Base-by-base conservation (phyloP, 2,329 filamentous ascomycete genomes). In the Didymella pomorum region DNA sequence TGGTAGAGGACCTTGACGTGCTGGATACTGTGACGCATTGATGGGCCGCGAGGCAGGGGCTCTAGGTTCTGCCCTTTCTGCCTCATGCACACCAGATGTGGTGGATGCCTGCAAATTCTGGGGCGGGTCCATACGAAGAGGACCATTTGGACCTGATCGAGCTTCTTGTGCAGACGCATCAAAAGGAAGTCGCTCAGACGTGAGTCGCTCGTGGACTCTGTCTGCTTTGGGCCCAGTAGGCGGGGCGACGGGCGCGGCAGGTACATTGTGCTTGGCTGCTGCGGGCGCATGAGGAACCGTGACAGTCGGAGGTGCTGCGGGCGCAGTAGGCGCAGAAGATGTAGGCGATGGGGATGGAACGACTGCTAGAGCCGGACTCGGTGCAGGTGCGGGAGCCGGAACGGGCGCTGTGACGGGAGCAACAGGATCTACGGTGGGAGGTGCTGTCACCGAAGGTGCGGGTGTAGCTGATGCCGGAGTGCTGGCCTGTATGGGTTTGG, bases 211-310 rank as follows among this genome's bases (percentile, higher is more conserved):
- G 9, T 61, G 50, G 12, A 66, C 45, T 33, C 77, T 68, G 43
- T 76, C 73, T 21, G 77, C 76, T 56, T 78, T 79, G 4, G 77
- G 79, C 46, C 75, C 79, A 31, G 76, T 73, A n/a, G 80, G 79
- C 10, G 77, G 73, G 46, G 69, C 61, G 23, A 56, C 35, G 23
- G 71, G 63, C 25, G 65, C 58, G 45, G 60, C 35, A 5, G 60
- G 23, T 12, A 55, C 26, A 11, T 14, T 49, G 12, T 8, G 46
- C 73, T 72, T 56, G 2, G 71, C 61, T 28, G 56, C 60, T 29
- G 68, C 66, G 9, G 67, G 54, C 21, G 71, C 66, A 21, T 58
- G 45, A 31, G 71, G 68, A 23, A 58, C 42, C 51, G 67, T 50
- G 41, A 72, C 71, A 1, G 70, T 58, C 35, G 71, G 61, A 11